Conservation (phyloP, 2,329 filamentous ascomycete species). For the Onygenales sp. region DNA sequence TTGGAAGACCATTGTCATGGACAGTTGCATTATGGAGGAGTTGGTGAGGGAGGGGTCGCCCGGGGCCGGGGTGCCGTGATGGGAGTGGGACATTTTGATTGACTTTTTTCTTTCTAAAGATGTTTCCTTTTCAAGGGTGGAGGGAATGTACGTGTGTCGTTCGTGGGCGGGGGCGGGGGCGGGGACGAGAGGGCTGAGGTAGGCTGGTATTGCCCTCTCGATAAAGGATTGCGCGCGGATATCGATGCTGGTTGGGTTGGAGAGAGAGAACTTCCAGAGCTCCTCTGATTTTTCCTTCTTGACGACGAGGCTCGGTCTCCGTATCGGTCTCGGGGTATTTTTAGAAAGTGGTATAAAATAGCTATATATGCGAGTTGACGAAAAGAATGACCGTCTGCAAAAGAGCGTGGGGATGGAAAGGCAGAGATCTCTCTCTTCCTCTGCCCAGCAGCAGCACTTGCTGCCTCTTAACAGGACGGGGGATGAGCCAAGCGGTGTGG, state of each 20-base stretch:
- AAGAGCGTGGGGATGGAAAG: too few relatives aligned
- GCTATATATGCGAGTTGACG: not conserved
- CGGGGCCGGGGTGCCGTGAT: conserved; percentile 1
- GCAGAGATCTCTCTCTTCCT: too few relatives aligned
- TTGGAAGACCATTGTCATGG: conserved; percentile 31
- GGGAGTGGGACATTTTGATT: not conserved
- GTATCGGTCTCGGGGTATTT: not conserved
- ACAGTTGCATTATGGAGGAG: conserved; percentile 11
- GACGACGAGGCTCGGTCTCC: too few relatives aligned
- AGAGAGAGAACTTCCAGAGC: not conserved
- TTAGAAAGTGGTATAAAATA: not conserved
- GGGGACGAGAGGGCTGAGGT: too few relatives aligned
- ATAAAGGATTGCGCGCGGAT: not conserved
- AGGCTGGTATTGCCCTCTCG: too few relatives aligned
- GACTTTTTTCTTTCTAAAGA: not conserved
- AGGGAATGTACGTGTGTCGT: not conserved
- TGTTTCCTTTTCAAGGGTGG: not conserved
- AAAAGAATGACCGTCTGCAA: too few relatives aligned
- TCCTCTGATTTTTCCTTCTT: not conserved
- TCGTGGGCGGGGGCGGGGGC: not conserved
- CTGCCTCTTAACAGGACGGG: too few relatives aligned
- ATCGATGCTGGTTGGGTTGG: not conserved
- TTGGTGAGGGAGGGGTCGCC: conserved; percentile 6
- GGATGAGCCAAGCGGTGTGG: too few relatives aligned
- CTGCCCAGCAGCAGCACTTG: too few relatives aligned